Evolutionary conservation across 495 filamentous ascomycete species (phyloP), one percentile per base, ranked within the genome.

Genomic region (Podospora pseudopauciseta): DNA sequence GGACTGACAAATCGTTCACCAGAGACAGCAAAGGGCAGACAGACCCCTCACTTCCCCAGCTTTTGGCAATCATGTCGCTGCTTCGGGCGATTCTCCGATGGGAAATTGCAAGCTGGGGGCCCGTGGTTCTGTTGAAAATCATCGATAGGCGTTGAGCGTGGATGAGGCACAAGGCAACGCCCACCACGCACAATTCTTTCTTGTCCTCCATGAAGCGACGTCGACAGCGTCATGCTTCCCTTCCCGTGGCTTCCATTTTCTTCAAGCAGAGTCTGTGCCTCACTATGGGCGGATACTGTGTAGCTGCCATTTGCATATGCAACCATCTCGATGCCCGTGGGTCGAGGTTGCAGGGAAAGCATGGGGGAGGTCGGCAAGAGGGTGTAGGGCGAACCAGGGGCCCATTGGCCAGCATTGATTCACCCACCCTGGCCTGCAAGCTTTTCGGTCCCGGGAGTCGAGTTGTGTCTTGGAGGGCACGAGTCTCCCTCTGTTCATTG

Each of bases 241-340:
- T 58, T 28, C 55, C 55, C 55, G 55, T 58, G 55, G 55, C 0
- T 58, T 23, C 23, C 55, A 2, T 26, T 58, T 58, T 26, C 67
- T 63, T 63, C 60, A 67, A 58, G 66, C 62, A 67, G 26, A 59
- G 65, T 56, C 67, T 60, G 65, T 63, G 69, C 66, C 64, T 26
- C 64, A 56, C 62, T 64, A 66, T 63, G 58, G 60, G 67, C 70
- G 70, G 68, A 73, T 69, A 68, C 56, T 67, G 67, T 68, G 61
- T 28, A 44, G 63, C 26, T 60, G 30, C 30, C 30, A 32, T 32
- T 32, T 71, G 71, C 69, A 70, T 70, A 63, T 70, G 67, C 70
- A 68, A 68, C 60, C 68, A 68, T 70, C 65, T 71, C 60, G 70
- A 76, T 70, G 65, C 55, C 67, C 64, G 61, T 68, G 61, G 68